phyloP scores from a whole-genome alignment of 495 filamentous ascomycete genomes.

The Aspergillus diversus region DNA sequence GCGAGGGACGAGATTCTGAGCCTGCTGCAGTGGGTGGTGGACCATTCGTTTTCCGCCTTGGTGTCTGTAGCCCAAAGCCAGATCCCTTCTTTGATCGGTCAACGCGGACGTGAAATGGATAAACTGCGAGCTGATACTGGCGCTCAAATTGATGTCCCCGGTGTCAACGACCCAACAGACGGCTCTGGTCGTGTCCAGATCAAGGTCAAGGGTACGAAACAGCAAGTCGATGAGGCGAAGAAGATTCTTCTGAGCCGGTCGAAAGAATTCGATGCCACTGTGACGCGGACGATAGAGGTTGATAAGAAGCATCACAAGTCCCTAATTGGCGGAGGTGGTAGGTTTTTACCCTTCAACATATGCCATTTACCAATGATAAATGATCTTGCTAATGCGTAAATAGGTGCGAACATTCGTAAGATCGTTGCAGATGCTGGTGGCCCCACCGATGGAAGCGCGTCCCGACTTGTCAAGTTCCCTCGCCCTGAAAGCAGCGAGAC shows the following conservation, averaged over 20 bases:
- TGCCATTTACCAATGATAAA: background rate
- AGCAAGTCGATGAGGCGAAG: conserved; percentile 87
- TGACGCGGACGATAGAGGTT: conserved; percentile 80
- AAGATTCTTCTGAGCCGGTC: conserved; percentile 82
- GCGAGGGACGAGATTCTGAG: conserved; percentile 88
- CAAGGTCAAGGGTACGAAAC: conserved; percentile 84
- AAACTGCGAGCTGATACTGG: conserved; percentile 79
- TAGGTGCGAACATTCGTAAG: conserved; percentile 82
- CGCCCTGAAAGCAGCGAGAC: conserved; percentile 75
- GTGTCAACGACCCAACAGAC: conserved; percentile 61
- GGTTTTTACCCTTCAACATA: conserved; percentile 34
- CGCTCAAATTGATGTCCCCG: conserved; percentile 88
- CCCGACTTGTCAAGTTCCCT: conserved; percentile 90
- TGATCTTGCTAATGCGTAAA: conserved; percentile 38
- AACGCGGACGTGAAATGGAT: conserved; percentile 88
- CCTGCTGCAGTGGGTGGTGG: conserved; percentile 81
- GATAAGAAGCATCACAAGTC: conserved; percentile 90
- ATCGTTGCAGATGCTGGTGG: conserved; percentile 89
- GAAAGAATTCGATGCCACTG: conserved; percentile 81
- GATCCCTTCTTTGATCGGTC: conserved; percentile 85
- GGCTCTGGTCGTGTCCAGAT: conserved; percentile 74
- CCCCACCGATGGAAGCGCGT: conserved; percentile 77
- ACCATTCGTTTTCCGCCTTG: conserved; percentile 75
- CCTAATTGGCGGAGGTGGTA: conserved; percentile 88
- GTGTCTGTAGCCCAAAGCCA: conserved; percentile 87